Evolutionary conservation across 257 asterid genomes (phyloP).

Genomic region (Hygrophila difformis): DNA sequence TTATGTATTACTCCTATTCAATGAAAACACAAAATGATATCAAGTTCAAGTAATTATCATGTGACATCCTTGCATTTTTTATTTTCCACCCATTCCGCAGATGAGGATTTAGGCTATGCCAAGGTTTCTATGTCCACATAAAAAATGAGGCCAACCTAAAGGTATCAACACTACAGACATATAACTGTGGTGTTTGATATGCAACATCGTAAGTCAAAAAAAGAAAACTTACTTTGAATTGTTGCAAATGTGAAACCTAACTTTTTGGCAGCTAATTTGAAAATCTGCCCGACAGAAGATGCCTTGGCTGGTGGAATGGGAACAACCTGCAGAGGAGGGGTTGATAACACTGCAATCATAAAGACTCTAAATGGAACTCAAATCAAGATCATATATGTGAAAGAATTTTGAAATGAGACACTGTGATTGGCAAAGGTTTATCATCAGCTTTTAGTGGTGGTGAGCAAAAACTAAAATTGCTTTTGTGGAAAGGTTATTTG

Average conservation of each 20-base stretch:
- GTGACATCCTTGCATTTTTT: constrained; percentile 5
- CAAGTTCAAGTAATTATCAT: constrained; percentile 11
- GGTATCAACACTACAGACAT: constrained; percentile 5
- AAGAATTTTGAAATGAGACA: too few relatives aligned
- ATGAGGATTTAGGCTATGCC: constrained; percentile 13
- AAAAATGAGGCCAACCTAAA: constrained; percentile 9
- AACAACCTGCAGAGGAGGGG: constrained; percentile 47
- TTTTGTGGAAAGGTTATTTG: constrained; percentile 12
- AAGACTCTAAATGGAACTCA: too few relatives aligned
- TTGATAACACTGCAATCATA: constrained; percentile 13
- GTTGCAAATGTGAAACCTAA: constrained; percentile 69
- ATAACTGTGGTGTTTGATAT: constrained; percentile 6
- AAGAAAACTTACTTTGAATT: constrained; percentile 40
- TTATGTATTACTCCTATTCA: neutral
- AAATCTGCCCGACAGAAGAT: constrained; percentile 59
- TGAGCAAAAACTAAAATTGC: too few relatives aligned
- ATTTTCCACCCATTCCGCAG: too few relatives aligned
- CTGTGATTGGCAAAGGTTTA: too few relatives aligned
- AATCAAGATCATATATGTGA: too few relatives aligned
- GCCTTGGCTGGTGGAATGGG: constrained; percentile 77
- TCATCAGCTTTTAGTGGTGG: too few relatives aligned
- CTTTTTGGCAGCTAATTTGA: constrained; percentile 79
- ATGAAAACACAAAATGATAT: neutral
- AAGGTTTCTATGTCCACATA: neutral
- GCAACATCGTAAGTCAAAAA: neutral